A percentile compares a stretch with the other conserved stretches of the same genome.
Conservation (phyloP, 768 basidiomycete species). For the Russula griseocarnosa region DNA sequence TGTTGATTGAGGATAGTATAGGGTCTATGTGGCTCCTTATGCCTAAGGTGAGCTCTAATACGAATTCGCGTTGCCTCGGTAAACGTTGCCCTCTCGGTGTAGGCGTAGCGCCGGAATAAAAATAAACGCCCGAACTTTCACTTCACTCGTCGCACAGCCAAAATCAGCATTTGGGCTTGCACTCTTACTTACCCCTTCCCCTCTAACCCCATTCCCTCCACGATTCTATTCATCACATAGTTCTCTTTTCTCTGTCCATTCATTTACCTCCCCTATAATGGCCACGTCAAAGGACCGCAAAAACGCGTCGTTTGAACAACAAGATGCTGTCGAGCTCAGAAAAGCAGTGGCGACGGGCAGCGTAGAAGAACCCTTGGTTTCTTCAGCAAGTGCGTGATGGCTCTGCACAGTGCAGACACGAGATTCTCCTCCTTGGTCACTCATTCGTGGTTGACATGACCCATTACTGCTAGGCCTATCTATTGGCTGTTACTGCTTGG, state of each 20-base stretch:
- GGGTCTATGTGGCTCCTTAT: background rate
- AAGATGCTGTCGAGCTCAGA: constrained; percentile 52
- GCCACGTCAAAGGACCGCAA: constrained; percentile 22
- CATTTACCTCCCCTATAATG: constrained; percentile 11
- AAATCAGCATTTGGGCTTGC: background rate
- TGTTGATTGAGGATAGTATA: background rate
- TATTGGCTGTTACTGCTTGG: constrained; percentile 83
- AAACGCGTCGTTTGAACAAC: constrained; percentile 32
- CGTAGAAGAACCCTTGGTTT: constrained; percentile 31
- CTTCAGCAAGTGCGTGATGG: constrained; percentile 34
- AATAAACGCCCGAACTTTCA: background rate
- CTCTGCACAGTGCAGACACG: background rate
- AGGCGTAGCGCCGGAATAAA: no score
- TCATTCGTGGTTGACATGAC: background rate
- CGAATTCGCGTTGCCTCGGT: no score
- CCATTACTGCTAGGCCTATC: constrained; percentile 56
- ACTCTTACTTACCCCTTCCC: background rate
- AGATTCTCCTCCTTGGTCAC: background rate
- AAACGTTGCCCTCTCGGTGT: no score
- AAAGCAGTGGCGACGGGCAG: constrained; percentile 46
- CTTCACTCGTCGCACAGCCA: no score
- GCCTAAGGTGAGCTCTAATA: no score
- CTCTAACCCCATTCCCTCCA: background rate
- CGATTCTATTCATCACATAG: constrained; percentile 5
- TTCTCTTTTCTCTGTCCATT: background rate